phyloP scores from a whole-genome alignment of 148 eudicot species.

The Chenopodium berlandieri region DNA sequence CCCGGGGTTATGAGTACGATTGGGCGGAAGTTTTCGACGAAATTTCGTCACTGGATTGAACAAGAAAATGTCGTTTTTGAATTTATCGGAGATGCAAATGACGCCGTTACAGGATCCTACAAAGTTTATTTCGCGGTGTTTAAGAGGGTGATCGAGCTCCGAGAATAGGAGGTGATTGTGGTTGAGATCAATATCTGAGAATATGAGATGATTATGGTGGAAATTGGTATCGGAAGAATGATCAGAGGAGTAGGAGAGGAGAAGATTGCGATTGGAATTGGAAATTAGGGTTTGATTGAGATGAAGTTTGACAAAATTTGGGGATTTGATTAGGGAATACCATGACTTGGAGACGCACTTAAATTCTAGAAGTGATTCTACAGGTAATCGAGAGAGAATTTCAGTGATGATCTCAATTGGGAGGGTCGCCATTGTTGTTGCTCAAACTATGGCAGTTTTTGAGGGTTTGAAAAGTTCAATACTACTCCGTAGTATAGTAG shows the following conservation, averaged over 20 bases:
- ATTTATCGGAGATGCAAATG: conserved; percentile 10
- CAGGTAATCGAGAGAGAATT: background rate
- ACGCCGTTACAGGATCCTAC: conserved; percentile 5
- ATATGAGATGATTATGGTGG: background rate
- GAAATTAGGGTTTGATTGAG: background rate
- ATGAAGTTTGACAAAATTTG: conserved; percentile 4
- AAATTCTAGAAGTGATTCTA: background rate
- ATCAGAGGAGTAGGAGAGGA: background rate
- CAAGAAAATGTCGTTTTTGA: background rate
- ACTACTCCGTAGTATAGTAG: too few relatives aligned
- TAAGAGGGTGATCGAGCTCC: conserved; percentile 8
- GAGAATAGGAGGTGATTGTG: background rate
- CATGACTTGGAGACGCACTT: conserved; percentile 3
- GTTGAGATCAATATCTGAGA: background rate
- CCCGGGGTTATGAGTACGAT: background rate
- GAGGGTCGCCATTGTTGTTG: background rate
- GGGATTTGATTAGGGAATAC: background rate
- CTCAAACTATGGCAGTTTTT: background rate
- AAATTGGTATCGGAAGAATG: too few relatives aligned
- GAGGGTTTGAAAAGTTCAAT: too few relatives aligned
- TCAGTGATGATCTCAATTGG: background rate
- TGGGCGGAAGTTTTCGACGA: conserved; percentile 8
- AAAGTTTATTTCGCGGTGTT: background rate
- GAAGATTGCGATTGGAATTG: background rate
- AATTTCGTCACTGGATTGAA: background rate